phyloP scores from a whole-genome alignment of 305 asterid species.

The Fraxinus sp. region DNA sequence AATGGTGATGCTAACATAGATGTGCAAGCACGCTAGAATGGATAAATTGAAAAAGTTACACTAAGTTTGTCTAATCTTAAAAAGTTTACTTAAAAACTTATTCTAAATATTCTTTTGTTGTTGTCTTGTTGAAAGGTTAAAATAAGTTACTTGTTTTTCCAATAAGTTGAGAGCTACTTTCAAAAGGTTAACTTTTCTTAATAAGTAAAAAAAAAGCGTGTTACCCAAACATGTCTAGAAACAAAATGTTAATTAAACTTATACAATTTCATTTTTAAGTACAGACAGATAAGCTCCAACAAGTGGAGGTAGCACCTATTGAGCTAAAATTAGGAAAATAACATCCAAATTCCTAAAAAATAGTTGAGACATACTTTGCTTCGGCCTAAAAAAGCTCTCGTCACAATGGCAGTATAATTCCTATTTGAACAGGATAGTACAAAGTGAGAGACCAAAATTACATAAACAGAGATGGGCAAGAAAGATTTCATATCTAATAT shows the following conservation, averaged over 20 bases:
- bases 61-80: neutral
- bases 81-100: too few relatives aligned
- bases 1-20: neutral
- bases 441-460: neutral
- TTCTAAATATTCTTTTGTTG: neutral
- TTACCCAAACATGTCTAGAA: neutral
- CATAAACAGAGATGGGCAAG: neutral
- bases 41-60: neutral
- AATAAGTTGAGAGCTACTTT: neutral
- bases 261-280: too few relatives aligned
- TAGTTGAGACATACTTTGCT: neutral
- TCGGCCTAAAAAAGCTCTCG: neutral
- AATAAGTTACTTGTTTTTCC: neutral
- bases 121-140: neutral
- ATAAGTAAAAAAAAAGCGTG: neutral
- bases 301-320: neutral
- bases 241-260: neutral
- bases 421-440: neutral
- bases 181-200: neutral
- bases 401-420: neutral
- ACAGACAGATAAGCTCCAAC: neutral
- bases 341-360: neutral
- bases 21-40: neutral
- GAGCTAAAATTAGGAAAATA: neutral
- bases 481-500: neutral